phyloP scores from a whole-genome alignment of 2,329 filamentous ascomycete species.

The Aspergillus flavus region DNA sequence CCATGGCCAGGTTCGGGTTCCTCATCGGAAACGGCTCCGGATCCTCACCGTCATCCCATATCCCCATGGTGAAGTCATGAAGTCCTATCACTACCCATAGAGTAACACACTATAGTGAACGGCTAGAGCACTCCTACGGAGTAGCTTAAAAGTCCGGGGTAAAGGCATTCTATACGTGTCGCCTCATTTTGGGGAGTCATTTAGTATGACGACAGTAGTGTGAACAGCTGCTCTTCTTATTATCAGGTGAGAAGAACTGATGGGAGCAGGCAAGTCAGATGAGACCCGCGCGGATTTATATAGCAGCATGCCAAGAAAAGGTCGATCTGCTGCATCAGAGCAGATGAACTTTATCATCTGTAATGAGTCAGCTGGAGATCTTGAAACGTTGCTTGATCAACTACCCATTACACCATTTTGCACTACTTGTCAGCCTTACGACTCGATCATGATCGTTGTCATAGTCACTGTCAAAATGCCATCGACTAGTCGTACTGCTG shows the following conservation, averaged over 20 bases:
- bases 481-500: not conserved
- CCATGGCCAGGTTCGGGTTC: conserved; percentile 12
- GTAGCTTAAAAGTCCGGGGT: not conserved
- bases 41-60: conserved; percentile 6
- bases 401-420: not conserved
- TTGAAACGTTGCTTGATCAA: not conserved
- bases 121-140: not conserved
- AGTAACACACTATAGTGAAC: not conserved
- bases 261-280: conserved; percentile 7
- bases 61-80: conserved; percentile 7
- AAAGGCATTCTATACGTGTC: not conserved
- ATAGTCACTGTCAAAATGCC: not conserved
- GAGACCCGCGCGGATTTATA: not conserved
- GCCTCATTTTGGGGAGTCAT: not conserved
- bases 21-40: not conserved
- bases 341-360: conserved; percentile 49
- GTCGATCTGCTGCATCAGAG: conserved; percentile 7
- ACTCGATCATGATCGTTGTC: not conserved
- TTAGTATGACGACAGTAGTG: not conserved
- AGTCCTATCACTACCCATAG: not conserved
- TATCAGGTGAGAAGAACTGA: conserved; percentile 12
- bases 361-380: conserved; percentile 42
- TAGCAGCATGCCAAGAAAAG: not conserved
- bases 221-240: conserved; percentile 8
- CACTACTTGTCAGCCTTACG: not conserved